These are phyloP conservation scores for Exophiala dermatitidis DNA, from an alignment of 2,329 filamentous ascomycete genomes.

Conservation along the genomic window DNA sequence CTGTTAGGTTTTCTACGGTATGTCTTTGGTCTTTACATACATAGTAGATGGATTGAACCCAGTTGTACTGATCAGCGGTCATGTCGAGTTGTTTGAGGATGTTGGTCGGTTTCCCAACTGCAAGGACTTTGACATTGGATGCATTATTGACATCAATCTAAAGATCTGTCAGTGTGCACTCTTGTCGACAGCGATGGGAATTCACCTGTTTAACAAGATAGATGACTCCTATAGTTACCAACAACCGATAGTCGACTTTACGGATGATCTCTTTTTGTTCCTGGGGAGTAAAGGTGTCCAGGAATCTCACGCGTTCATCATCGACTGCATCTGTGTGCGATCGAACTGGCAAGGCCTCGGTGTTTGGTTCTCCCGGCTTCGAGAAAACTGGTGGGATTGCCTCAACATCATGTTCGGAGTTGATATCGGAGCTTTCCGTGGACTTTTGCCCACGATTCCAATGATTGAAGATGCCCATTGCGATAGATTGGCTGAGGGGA, in stretches of 20 bases:
- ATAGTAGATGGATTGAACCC: constrained; percentile 36
- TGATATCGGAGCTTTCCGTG: background rate
- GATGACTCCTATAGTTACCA: background rate
- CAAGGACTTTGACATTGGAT: constrained; percentile 35
- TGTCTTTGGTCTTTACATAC: constrained; percentile 24
- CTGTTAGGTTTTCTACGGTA: no score
- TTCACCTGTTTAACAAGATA: background rate
- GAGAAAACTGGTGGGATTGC: background rate
- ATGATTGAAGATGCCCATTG: background rate
- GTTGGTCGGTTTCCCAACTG: constrained; percentile 33
- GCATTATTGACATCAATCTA: background rate
- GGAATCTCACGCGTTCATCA: background rate
- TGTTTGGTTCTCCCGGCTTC: no score
- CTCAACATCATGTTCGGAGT: background rate
- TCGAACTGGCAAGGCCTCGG: background rate
- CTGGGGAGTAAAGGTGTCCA: background rate
- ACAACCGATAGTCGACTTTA: background rate
- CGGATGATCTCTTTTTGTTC: background rate
- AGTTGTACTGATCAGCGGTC: constrained; percentile 38
- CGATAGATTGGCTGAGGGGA: background rate
- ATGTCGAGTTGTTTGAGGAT: constrained; percentile 37
- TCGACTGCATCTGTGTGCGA: background rate
- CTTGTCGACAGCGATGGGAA: background rate
- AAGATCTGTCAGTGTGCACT: background rate
- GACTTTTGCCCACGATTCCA: background rate